Evolutionary conservation across 805 yeast genomes (phyloP), one percentile per base, ranked within the genome.

Genomic region (Schwanniomyces pseudopolymorphus): DNA sequence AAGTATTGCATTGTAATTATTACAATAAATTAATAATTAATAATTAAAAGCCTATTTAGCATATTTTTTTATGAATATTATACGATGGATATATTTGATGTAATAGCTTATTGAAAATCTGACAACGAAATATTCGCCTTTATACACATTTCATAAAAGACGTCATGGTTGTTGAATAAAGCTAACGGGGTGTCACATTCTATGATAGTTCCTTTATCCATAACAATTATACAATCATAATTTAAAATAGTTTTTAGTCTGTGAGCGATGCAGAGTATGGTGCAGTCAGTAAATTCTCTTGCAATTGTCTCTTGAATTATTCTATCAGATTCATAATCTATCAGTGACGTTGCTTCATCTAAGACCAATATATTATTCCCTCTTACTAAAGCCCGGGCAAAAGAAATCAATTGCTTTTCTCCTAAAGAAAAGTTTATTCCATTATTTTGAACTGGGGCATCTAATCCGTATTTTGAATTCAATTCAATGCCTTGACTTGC

Each of bases 261-360:
- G 51, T 69, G 74, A 1, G 74, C 74, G 47, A 69, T 68, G 49
- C 72, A 67, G 49, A 69, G 59, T 20, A 67, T 65, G 7, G 74
- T 67, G 45, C 71, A 64, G 22, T 64, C 55, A 21, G 50, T 48
- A 48, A 69, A 69, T 45, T 69, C 74, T 13, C 47, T 52, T 4
- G 59, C 58, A 31, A 69, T 66, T 19, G 72, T 67, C 6, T 56
- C 49, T 47, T 69, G 74, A 33, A 69, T 67, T 48, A 63, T 67
- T 17, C 60, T 55, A 49, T 69, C 74, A 9, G 74, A 69, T 44
- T 66, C 71, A 48, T 64, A 69, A 48, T 69, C 74, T 42, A 69
- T 72, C 11, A 69, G 64, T 2, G 71, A 64, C 4, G 74, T 69
- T 26, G 74, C 74, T 50, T 69, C 74, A 45, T 69, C 74, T 45